A percentile compares a stretch with the other conserved stretches of the same genome.
These are phyloP conservation scores for Ogataea angusta DNA, from an alignment of 805 yeast species.

Conservation along the genomic window DNA sequence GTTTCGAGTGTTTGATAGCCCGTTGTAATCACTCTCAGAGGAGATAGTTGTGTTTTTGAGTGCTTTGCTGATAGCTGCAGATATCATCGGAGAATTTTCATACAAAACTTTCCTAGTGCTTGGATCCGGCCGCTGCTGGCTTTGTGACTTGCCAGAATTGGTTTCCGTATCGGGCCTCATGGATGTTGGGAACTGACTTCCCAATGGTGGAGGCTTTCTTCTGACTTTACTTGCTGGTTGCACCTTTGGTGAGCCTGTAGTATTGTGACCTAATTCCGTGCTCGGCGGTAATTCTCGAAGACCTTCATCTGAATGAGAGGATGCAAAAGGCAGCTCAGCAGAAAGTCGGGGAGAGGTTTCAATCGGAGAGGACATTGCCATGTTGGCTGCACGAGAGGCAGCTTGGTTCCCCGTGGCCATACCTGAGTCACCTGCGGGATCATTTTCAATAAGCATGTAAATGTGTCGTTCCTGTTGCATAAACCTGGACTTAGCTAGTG, in stretches of 20 bases:
- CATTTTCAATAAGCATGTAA: slow-evolving; percentile 23
- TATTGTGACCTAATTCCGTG: neutral
- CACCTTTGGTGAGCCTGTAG: neutral
- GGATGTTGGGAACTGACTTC: slow-evolving; percentile 17
- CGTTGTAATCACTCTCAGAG: slow-evolving; percentile 1
- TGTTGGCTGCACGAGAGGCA: slow-evolving; percentile 37
- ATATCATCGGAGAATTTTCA: slow-evolving; percentile 30
- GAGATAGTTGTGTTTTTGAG: slow-evolving; percentile 20
- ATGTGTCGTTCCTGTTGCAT: slow-evolving; percentile 45
- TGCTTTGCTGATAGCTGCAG: slow-evolving; percentile 35
- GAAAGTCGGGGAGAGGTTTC: slow-evolving; percentile 13
- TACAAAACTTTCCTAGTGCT: slow-evolving; percentile 19
- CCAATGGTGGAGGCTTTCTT: slow-evolving; percentile 19
- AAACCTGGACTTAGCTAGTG: slow-evolving; percentile 46
- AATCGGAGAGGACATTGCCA: slow-evolving; percentile 16
- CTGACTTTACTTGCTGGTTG: neutral
- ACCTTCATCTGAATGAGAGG: slow-evolving; percentile 17
- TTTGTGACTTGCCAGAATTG: neutral
- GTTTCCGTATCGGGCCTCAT: slow-evolving; percentile 16
- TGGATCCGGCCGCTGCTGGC: slow-evolving; percentile 7
- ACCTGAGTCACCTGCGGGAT: slow-evolving; percentile 32
- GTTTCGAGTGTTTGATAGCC: neutral
- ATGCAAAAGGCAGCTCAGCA: slow-evolving; percentile 18
- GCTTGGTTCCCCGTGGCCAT: slow-evolving; percentile 32
- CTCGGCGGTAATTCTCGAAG: neutral